These are phyloP conservation scores for Ogataea wickerhamii DNA, from an alignment of 805 yeast species.

Conservation along the genomic window DNA sequence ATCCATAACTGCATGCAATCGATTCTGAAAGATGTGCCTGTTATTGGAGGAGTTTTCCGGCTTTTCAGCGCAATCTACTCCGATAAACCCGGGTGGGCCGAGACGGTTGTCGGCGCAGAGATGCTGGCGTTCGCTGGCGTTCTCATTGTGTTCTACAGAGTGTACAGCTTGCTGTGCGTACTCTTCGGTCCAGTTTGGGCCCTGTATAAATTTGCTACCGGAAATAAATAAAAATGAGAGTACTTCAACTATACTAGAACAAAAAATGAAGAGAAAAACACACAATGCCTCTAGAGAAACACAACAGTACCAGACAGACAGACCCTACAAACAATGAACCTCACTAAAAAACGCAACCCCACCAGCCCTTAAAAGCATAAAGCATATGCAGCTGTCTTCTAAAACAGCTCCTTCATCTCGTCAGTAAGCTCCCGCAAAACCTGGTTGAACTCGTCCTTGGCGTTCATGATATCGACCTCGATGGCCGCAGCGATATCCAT, in stretches of 20 bases:
- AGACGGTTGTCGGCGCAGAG: constrained; percentile 11
- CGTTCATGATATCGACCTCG: constrained; percentile 17
- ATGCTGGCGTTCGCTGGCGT: constrained; percentile 7
- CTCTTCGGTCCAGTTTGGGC: constrained; percentile 6
- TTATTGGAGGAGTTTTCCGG: constrained; percentile 13
- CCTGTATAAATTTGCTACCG: constrained; percentile 1
- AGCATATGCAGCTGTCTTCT: no score
- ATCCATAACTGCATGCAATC: constrained; percentile 16
- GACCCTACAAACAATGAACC: no score
- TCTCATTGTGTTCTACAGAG: constrained; percentile 7
- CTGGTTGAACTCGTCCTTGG: constrained; percentile 21
- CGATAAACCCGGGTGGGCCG: constrained; percentile 6
- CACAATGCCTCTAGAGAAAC: background rate
- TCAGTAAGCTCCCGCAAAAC: constrained; percentile 21
- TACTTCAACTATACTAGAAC: constrained; percentile 1
- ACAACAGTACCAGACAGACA: background rate
- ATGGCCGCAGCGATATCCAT: constrained; percentile 20
- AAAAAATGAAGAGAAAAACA: background rate
- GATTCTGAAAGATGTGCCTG: constrained; percentile 12
- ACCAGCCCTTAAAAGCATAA: no score
- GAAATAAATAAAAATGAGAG: constrained; percentile 2
- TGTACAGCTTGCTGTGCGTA: constrained; percentile 6
- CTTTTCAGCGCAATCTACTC: constrained; percentile 12
- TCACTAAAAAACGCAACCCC: no score
- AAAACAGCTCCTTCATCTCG: constrained; percentile 14